Conservation (phyloP, 2,329 filamentous ascomycete species). For the Xylariales sp. region DNA sequence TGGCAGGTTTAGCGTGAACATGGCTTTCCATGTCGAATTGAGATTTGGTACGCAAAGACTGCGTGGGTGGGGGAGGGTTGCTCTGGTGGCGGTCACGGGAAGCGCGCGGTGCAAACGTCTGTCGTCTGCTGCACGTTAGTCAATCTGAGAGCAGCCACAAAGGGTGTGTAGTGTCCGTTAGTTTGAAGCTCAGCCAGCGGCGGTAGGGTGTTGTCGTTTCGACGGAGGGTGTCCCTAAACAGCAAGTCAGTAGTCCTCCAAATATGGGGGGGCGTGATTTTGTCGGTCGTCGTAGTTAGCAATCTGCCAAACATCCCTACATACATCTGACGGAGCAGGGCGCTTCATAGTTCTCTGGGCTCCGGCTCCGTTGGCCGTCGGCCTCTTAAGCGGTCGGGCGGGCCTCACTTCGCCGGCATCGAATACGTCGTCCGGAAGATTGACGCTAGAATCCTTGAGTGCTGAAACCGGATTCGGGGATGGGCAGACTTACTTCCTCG, state of each 20-base stretch:
- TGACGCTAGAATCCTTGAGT: too few species aligned
- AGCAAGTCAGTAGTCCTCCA: conserved; percentile 19
- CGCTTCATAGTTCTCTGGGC: conserved; percentile 39
- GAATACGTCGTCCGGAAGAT: conserved; percentile 88
- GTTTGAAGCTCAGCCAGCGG: conserved; percentile 19
- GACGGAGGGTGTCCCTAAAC: conserved; percentile 25
- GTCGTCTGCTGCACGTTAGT: conserved; percentile 1
- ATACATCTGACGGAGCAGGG: conserved; percentile 34
- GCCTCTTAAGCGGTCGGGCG: conserved; percentile 47
- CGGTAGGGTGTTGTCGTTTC: conserved; percentile 29
- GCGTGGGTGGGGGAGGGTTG: too few species aligned
- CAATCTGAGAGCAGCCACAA: not conserved
- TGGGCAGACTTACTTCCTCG: conserved; percentile 73
- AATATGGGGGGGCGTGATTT: conserved; percentile 8
- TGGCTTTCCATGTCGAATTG: too few species aligned
- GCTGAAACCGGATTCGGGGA: too few species aligned
- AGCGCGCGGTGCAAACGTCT: not conserved
- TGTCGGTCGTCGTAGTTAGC: conserved; percentile 9
- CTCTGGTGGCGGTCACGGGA: too few species aligned
- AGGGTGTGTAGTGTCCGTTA: not conserved
- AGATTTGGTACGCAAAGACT: too few species aligned
- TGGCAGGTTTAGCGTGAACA: too few species aligned
- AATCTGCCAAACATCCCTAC: conserved; percentile 23
- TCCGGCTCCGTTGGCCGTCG: conserved; percentile 32
- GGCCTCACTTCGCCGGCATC: conserved; percentile 71